phyloP scores from a whole-genome alignment of 1,139 yeast species.

The Groenewaldozyma sp. region DNA sequence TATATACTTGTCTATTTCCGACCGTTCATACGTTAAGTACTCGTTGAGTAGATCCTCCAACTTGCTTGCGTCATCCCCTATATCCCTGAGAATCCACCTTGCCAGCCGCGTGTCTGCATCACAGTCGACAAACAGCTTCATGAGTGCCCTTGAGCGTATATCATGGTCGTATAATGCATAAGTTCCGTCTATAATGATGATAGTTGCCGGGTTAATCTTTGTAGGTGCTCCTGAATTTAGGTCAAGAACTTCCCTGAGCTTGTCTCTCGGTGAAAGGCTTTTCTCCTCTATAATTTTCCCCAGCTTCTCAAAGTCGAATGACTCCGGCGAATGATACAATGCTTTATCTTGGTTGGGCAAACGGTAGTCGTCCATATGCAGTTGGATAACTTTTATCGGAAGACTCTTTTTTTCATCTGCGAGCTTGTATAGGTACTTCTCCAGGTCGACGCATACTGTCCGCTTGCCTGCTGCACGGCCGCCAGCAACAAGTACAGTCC shows the following conservation, averaged over 20 bases:
- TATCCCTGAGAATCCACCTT: conserved; percentile 46
- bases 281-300: conserved; percentile 18
- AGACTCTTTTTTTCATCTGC: conserved; percentile 4
- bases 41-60: conserved; percentile 46
- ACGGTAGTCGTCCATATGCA: conserved; percentile 6
- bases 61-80: conserved; percentile 21
- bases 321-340: conserved; percentile 20
- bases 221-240: neutral
- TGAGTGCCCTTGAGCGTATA: conserved; percentile 48
- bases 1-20: conserved; percentile 68
- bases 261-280: no score
- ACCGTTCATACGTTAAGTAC: conserved; percentile 59
- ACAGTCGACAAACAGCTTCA: conserved; percentile 73
- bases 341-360: neutral
- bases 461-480: conserved; percentile 66
- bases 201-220: conserved; percentile 6
- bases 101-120: conserved; percentile 80
- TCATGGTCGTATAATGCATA: conserved; percentile 65
- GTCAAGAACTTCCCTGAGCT: neutral
- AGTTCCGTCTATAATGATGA: conserved; percentile 64
- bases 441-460: conserved; percentile 21
- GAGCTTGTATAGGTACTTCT: conserved; percentile 3
- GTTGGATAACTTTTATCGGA: conserved; percentile 7
- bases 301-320: conserved; percentile 34
- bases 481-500: conserved; percentile 56